Evolutionary conservation across 306 rosid species (phyloP).

Genomic region (Calophaca sinica): DNA sequence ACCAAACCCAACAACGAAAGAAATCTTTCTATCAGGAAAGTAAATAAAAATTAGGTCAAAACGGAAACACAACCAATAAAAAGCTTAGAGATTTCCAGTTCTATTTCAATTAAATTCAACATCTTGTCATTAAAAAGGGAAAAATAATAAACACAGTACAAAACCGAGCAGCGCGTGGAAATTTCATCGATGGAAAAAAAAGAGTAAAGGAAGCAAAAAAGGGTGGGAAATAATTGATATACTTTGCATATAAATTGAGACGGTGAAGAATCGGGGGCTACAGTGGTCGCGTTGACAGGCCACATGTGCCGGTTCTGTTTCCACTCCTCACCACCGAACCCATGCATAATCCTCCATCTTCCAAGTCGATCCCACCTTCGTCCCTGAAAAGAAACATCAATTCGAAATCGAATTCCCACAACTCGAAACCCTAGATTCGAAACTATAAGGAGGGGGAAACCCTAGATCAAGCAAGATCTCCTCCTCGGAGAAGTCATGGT

Average conservation of each 20-base stretch:
- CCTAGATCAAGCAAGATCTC: conserved; percentile 77
- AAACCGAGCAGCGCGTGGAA: not conserved
- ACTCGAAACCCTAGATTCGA: conserved; percentile 46
- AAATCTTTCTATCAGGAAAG: too few species aligned
- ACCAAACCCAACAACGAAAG: not conserved
- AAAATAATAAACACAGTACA: not conserved
- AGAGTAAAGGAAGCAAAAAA: not conserved
- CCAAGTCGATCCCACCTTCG: conserved; percentile 72
- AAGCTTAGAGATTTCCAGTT: not conserved
- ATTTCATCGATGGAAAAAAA: not conserved
- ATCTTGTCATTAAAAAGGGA: not conserved
- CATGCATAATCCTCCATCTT: conserved; percentile 96
- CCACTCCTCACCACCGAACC: conserved; percentile 84
- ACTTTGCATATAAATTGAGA: conserved; percentile 75
- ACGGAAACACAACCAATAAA: not conserved
- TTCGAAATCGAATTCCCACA: conserved; percentile 69
- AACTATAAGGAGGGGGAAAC: conserved; percentile 40
- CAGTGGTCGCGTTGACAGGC: conserved; percentile 92
- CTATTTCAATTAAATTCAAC: not conserved
- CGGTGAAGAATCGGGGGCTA: conserved; percentile 71
- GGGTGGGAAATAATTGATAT: conserved; percentile 13
- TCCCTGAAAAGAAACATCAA: conserved; percentile 88
- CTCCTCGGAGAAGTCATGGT: conserved; percentile 44
- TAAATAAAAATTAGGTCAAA: conserved; percentile 25
- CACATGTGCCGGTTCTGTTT: conserved; percentile 98